Evolutionary conservation across 495 filamentous ascomycete species (phyloP).

Genomic region (Lophiotrema nucula): DNA sequence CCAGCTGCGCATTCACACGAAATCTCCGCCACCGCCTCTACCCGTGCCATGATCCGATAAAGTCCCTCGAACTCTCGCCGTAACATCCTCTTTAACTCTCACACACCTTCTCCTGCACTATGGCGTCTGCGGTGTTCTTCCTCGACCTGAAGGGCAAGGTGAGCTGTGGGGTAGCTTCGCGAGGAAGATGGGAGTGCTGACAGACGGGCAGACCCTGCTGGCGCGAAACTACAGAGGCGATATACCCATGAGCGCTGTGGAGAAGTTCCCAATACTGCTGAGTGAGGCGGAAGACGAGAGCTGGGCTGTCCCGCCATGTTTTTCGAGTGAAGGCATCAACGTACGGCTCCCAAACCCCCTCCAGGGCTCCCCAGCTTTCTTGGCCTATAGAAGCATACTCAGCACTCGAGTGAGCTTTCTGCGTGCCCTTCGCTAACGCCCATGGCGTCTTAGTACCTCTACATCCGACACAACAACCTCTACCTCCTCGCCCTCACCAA

Average conservation of each 20-base stretch:
- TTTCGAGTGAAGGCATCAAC: constrained; percentile 98
- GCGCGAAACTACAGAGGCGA: constrained; percentile 98
- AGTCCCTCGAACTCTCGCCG: too few species aligned
- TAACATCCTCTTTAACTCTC: too few species aligned
- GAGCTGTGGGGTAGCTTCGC: constrained; percentile 31
- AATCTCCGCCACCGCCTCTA: too few species aligned
- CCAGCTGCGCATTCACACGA: too few species aligned
- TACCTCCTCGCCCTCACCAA: constrained; percentile 98
- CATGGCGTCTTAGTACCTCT: constrained; percentile 98
- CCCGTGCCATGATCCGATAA: too few species aligned
- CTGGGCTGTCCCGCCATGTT: constrained; percentile 95
- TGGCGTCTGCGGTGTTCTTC: constrained; percentile 99
- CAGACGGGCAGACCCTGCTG: constrained; percentile 73
- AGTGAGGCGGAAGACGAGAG: constrained; percentile 99
- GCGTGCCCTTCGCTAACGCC: too few species aligned
- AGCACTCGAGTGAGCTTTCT: too few species aligned
- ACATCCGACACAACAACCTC: constrained; percentile 99
- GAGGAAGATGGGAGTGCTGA: constrained; percentile 33
- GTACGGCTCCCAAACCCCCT: constrained; percentile 47
- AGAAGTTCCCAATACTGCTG: constrained; percentile 95
- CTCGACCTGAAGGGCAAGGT: constrained; percentile 99
- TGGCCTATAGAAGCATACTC: too few species aligned
- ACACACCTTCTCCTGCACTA: constrained; percentile 43
- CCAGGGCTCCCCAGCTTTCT: neutral
- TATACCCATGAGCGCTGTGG: constrained; percentile 98